Percentiles rank a stretch among this genome's conserved stretches.
Evolutionary conservation across 169 alveolate species (phyloP).

Genomic region (Miamiensis avidus): DNA sequence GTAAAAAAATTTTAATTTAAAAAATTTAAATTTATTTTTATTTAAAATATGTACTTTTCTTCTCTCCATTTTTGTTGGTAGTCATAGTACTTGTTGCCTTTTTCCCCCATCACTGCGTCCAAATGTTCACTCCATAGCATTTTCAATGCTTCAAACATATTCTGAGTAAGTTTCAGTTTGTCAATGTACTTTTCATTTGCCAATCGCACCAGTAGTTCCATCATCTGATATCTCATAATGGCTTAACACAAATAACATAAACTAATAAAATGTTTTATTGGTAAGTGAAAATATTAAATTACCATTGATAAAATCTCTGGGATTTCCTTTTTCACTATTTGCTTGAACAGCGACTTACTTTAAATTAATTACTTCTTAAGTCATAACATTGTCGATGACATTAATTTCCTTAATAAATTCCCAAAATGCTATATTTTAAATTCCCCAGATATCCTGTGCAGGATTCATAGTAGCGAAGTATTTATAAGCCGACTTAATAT

Average conservation of each 20-base stretch:
- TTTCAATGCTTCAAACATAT: conserved; percentile 10
- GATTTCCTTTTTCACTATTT: conserved; percentile 3
- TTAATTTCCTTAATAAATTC: conserved; percentile 14
- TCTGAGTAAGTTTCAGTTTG: background rate
- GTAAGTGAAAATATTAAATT: background rate
- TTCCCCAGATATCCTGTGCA: conserved; percentile 22
- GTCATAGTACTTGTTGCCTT: background rate
- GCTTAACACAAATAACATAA: background rate
- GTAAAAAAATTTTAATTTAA: too few species aligned
- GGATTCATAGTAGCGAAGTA: conserved; percentile 22
- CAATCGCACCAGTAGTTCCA: conserved; percentile 21
- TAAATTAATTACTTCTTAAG: conserved; percentile 11
- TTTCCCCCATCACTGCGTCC: conserved; percentile 3
- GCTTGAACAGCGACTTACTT: conserved; percentile 15
- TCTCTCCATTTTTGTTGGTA: conserved; percentile 17
- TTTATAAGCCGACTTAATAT: conserved; percentile 39
- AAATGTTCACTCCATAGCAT: conserved; percentile 16
- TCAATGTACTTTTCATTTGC: conserved; percentile 23
- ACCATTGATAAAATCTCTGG: conserved; percentile 14
- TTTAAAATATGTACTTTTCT: background rate
- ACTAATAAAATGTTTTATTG: background rate
- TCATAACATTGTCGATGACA: conserved; percentile 1
- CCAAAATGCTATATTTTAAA: conserved; percentile 8
- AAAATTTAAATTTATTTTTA: too few species aligned
- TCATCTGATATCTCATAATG: conserved; percentile 19